Conservation (phyloP, 768 basidiomycete species). For the Boletus sensibilis region DNA sequence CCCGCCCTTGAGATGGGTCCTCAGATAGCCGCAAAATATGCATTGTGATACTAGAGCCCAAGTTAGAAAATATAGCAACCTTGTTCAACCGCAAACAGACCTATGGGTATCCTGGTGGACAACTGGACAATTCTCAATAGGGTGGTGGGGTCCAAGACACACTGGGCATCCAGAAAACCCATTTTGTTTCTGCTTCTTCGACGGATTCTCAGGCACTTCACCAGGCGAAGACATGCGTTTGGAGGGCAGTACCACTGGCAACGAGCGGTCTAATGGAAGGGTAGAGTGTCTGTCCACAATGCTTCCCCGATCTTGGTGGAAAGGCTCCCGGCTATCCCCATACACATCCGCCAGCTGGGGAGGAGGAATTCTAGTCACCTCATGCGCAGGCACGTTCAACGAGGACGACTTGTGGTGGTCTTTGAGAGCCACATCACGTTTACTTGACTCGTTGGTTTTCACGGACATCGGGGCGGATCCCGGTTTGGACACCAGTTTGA, state of each 20-base stretch:
- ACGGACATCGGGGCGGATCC: slow-evolving; percentile 12
- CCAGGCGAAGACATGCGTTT: slow-evolving; percentile 40
- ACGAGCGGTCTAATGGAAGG: background rate
- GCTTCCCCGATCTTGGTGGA: background rate
- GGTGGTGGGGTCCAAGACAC: slow-evolving; percentile 47
- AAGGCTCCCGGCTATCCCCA: background rate
- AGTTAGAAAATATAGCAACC: slow-evolving; percentile 3
- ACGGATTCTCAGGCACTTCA: slow-evolving; percentile 20
- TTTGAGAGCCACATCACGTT: background rate
- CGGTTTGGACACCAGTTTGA: slow-evolving; percentile 49
- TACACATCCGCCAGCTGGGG: background rate
- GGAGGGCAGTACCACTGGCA: slow-evolving; percentile 20
- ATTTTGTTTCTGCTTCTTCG: slow-evolving; percentile 41
- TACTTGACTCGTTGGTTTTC: slow-evolving; percentile 7
- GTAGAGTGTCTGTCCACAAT: background rate
- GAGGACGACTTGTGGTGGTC: background rate
- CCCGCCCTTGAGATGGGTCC: slow-evolving; percentile 36
- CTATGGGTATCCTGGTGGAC: slow-evolving; percentile 52
- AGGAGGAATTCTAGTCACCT: background rate
- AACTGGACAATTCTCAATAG: slow-evolving; percentile 55
- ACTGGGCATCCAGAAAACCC: slow-evolving; percentile 40
- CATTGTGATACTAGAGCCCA: slow-evolving; percentile 37
- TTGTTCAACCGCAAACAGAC: slow-evolving; percentile 34
- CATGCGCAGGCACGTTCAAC: background rate
- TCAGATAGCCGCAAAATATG: slow-evolving; percentile 46